phyloP scores from a whole-genome alignment of 169 alveolate genomes.

The Plasmodium vivax region DNA sequence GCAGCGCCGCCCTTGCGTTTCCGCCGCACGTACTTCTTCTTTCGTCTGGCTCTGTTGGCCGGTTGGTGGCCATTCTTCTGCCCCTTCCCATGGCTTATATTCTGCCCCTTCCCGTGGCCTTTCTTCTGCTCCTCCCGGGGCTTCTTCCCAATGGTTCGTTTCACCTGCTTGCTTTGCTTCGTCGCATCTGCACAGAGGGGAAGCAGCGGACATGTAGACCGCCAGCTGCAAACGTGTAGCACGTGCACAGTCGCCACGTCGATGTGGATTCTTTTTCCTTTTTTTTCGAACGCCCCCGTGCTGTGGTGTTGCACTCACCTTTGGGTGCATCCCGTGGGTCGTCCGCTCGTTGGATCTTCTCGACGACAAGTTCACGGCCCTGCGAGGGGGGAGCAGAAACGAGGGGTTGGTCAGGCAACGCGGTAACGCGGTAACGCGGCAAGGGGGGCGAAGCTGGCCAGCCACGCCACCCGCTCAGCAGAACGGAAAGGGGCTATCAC shows the following conservation, averaged over 20 bases:
- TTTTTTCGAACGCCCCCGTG: neutral
- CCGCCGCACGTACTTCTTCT: neutral
- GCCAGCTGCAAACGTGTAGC: neutral
- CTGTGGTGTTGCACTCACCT: neutral
- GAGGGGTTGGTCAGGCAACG: neutral
- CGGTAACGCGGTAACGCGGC: too few species aligned
- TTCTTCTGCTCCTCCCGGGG: neutral
- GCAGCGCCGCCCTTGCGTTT: neutral
- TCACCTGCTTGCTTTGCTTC: neutral
- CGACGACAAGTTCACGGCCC: conserved; percentile 32
- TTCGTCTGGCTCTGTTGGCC: neutral
- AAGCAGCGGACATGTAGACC: neutral
- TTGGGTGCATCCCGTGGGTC: neutral
- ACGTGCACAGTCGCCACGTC: neutral
- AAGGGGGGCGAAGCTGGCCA: neutral
- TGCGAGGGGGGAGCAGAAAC: neutral
- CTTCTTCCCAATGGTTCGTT: neutral
- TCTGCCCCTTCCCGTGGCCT: neutral
- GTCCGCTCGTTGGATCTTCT: conserved; percentile 1
- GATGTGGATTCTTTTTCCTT: neutral
- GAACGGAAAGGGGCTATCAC: neutral
- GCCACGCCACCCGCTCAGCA: neutral
- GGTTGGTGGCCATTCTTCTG: neutral
- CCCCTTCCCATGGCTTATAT: neutral
- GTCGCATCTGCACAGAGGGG: neutral